phyloP scores from a whole-genome alignment of 345 rosid species.

The Syzygium aqueum region DNA sequence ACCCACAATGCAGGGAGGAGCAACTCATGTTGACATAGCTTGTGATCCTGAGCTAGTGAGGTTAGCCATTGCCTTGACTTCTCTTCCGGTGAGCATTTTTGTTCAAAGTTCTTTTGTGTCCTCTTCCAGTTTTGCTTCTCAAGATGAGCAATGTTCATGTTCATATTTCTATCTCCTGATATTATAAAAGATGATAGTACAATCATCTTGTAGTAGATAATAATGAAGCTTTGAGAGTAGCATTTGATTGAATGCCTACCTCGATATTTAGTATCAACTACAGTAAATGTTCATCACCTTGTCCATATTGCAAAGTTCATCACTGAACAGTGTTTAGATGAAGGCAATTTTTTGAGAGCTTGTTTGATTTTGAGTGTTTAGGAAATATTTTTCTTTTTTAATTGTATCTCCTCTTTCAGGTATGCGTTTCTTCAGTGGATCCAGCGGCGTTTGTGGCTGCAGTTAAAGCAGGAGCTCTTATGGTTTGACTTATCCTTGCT shows the following conservation, averaged over 20 bases:
- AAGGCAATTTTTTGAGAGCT: neutral
- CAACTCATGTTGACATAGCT: slow-evolving; percentile 63
- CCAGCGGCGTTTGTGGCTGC: slow-evolving; percentile 41
- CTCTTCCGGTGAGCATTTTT: slow-evolving; percentile 41
- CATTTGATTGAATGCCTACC: neutral
- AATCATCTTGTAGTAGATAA: neutral
- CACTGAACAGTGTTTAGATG: fast-evolving
- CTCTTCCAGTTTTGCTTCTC: neutral
- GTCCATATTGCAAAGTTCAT: neutral
- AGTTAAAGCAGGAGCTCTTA: slow-evolving; percentile 51
- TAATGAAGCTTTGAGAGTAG: neutral
- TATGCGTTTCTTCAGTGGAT: slow-evolving; percentile 60
- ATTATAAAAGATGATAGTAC: neutral
- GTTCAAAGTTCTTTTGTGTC: neutral
- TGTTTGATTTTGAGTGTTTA: neutral
- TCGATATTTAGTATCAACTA: neutral
- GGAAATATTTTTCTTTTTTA: neutral
- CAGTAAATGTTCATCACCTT: neutral
- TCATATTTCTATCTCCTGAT: neutral
- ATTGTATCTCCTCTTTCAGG: slow-evolving; percentile 16
- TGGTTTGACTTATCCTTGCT: slow-evolving; percentile 23
- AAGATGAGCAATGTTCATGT: neutral
- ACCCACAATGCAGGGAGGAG: slow-evolving; percentile 38
- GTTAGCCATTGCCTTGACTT: slow-evolving; percentile 42
- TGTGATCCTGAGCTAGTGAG: slow-evolving; percentile 57